phyloP scores from a whole-genome alignment of 1,139 yeast species.

The Candida gigantensis region DNA sequence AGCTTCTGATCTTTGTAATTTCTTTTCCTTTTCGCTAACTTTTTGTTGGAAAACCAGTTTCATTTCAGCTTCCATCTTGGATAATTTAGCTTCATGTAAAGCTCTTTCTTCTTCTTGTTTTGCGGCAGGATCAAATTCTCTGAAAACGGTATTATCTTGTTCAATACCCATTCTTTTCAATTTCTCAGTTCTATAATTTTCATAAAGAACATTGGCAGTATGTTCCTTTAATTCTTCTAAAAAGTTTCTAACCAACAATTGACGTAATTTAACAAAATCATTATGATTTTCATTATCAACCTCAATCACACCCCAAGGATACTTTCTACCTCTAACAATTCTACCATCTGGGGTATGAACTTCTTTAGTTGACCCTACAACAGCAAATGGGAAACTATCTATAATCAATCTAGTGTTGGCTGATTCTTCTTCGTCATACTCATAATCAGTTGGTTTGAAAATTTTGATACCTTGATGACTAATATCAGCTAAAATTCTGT shows the following conservation, averaged over 20 bases:
- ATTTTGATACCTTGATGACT: constrained; percentile 72
- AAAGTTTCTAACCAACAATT: constrained; percentile 83
- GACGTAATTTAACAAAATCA: constrained; percentile 89
- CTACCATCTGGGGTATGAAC: constrained; percentile 77
- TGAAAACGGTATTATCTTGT: constrained; percentile 89
- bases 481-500: constrained; percentile 74
- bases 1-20: constrained; percentile 94
- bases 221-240: constrained; percentile 92
- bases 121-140: constrained; percentile 89
- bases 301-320: constrained; percentile 98
- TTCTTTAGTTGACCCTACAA: constrained; percentile 83
- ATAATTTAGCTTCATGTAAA: constrained; percentile 89
- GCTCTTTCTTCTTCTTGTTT: constrained; percentile 94
- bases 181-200: constrained; percentile 85
- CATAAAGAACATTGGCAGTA: constrained; percentile 77
- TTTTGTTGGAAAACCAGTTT: constrained; percentile 95
- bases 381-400: constrained; percentile 85
- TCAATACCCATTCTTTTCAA: constrained; percentile 80
- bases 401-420: constrained; percentile 66
- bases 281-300: constrained; percentile 94
- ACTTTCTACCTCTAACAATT: constrained; percentile 84
- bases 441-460: constrained; percentile 78
- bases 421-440: constrained; percentile 79
- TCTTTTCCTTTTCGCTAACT: constrained; percentile 95
- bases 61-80: constrained; percentile 96